A percentile compares a stretch with the other conserved stretches of the same genome.
phyloP scores from a whole-genome alignment of 768 basidiomycete genomes.

The Termitomyces bulborhizus region DNA sequence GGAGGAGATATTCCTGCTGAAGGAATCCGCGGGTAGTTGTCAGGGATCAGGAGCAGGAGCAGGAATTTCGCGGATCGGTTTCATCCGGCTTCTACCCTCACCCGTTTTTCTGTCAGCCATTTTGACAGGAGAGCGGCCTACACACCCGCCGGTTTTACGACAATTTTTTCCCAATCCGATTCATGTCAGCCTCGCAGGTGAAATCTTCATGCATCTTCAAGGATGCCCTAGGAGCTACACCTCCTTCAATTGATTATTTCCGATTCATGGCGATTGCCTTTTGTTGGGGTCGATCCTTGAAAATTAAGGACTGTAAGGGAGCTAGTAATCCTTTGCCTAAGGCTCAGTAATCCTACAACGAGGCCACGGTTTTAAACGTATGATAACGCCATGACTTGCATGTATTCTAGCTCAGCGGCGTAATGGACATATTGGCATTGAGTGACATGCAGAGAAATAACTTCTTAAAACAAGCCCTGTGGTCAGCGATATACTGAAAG shows the following conservation, averaged over 20 bases:
- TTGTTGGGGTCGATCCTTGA: background rate
- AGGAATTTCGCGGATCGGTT: background rate
- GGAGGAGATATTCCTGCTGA: no score
- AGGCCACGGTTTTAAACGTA: background rate
- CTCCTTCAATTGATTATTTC: background rate
- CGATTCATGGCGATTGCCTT: background rate
- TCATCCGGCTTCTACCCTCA: background rate
- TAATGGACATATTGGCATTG: background rate
- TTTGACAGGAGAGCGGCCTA: no score
- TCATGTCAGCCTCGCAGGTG: background rate
- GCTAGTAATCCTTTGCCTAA: background rate
- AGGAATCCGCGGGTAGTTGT: no score
- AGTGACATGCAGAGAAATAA: background rate
- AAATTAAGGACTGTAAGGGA: background rate
- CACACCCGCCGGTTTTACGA: background rate
- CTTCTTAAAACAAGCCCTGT: background rate
- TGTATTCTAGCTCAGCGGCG: background rate
- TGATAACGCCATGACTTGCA: background rate
- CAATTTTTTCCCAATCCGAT: background rate
- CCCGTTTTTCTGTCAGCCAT: no score
- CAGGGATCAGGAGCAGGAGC: no score
- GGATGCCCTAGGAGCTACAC: background rate
- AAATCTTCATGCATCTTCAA: background rate
- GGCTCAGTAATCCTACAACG: background rate
- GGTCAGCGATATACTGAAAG: background rate